A percentile compares a stretch with the other conserved stretches of the same genome.
These are phyloP conservation scores for Colletotrichum theobromicola DNA, from an alignment of 2,329 filamentous ascomycete species.

Conservation along the genomic window DNA sequence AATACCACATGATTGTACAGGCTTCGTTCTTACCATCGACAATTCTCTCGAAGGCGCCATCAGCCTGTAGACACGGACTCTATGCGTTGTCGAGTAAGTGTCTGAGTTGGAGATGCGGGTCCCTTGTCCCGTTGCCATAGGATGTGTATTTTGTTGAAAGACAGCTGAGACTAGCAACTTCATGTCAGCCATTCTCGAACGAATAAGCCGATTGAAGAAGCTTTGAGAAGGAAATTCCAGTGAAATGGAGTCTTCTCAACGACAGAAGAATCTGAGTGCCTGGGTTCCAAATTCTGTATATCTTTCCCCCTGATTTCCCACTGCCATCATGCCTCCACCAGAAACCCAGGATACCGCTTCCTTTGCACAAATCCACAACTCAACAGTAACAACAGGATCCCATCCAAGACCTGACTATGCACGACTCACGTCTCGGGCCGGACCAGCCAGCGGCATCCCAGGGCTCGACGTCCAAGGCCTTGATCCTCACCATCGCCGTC, in stretches of 20 bases:
- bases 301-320: background rate
- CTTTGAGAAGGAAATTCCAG: background rate
- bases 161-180: background rate
- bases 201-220: background rate
- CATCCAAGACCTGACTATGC: rapidly evolving
- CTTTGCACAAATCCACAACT: background rate
- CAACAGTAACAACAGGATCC: background rate
- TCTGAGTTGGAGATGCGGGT: background rate
- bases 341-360: background rate
- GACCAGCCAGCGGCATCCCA: background rate
- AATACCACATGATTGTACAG: too few relatives aligned
- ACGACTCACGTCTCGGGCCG: background rate
- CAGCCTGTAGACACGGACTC: rapidly evolving
- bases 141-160: background rate
- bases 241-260: background rate
- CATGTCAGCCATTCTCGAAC: background rate
- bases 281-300: rapidly evolving
- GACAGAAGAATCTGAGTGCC: background rate
- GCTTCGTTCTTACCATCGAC: background rate
- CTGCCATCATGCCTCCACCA: background rate
- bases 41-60: background rate
- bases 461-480: background rate
- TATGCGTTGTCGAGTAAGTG: rapidly evolving
- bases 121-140: background rate
- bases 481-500: background rate